phyloP scores from a whole-genome alignment of 768 basidiomycete genomes.

The Pulveroboletus frians region DNA sequence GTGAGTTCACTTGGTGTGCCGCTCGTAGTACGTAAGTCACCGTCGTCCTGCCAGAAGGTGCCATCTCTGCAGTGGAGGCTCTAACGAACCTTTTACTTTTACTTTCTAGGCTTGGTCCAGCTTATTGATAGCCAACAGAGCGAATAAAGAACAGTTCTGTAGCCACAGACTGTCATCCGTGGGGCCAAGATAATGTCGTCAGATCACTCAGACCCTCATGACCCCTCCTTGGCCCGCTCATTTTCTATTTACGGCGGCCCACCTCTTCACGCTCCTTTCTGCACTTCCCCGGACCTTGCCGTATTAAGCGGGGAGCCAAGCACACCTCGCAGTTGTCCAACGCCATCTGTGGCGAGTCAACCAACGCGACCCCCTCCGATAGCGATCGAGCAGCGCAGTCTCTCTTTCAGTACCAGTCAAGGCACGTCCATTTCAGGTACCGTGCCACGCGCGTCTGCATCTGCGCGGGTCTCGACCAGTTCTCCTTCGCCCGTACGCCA shows the following conservation, averaged over 20 bases:
- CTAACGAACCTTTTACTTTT: neutral
- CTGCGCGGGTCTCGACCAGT: slow-evolving; percentile 3
- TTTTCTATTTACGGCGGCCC: slow-evolving; percentile 37
- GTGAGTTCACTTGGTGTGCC: neutral
- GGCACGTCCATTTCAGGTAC: slow-evolving; percentile 7
- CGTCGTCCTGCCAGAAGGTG: neutral
- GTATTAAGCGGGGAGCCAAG: slow-evolving; percentile 8
- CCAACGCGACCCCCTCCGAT: neutral
- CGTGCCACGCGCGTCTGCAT: slow-evolving; percentile 13
- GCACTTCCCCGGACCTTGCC: slow-evolving; percentile 29
- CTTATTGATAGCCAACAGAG: slow-evolving; percentile 1
- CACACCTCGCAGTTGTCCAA: slow-evolving; percentile 9
- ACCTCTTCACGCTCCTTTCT: slow-evolving; percentile 2
- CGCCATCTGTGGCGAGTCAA: slow-evolving; percentile 14
- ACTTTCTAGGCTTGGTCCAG: neutral
- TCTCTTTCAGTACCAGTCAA: slow-evolving; percentile 1
- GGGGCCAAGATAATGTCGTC: slow-evolving; percentile 7
- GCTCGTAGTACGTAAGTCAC: slow-evolving; percentile 9
- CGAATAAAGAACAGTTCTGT: neutral
- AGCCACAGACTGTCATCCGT: neutral
- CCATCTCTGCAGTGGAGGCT: neutral
- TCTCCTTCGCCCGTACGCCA: slow-evolving; percentile 28
- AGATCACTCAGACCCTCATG: slow-evolving; percentile 79
- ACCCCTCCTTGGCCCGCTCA: slow-evolving; percentile 76
- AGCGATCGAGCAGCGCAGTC: slow-evolving; percentile 6